Evolutionary conservation across 2,329 filamentous ascomycete species (phyloP).

Genomic region (Diaporthe batatas): DNA sequence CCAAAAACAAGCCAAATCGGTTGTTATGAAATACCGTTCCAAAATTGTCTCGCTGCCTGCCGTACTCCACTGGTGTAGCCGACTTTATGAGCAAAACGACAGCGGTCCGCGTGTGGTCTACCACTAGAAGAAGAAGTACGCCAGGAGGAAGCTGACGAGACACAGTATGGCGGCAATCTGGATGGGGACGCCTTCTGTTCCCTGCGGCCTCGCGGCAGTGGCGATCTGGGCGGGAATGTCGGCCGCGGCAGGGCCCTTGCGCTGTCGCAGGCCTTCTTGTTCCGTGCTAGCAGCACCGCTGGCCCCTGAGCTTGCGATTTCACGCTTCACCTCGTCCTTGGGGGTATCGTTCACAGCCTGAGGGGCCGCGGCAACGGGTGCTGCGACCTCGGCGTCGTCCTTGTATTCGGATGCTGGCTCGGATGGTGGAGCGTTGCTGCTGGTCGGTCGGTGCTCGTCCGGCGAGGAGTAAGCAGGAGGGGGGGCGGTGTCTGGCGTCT

Average conservation of each 20-base stretch:
- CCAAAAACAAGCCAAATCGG: slow-evolving; percentile 12
- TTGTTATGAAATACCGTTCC: neutral
- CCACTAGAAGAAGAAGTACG: slow-evolving; percentile 92
- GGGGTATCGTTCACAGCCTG: slow-evolving; percentile 43
- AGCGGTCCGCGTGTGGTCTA: neutral
- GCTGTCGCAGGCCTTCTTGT: slow-evolving; percentile 82
- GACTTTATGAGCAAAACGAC: slow-evolving; percentile 2
- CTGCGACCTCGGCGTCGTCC: slow-evolving; percentile 43
- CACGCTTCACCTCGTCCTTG: slow-evolving; percentile 49
- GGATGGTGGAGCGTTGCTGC: slow-evolving; percentile 42
- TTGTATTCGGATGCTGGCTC: slow-evolving; percentile 44
- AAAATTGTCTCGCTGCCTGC: neutral
- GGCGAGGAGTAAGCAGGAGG: slow-evolving; percentile 52
- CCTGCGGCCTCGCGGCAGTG: slow-evolving; percentile 64
- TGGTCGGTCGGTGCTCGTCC: slow-evolving; percentile 45
- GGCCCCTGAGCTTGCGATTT: slow-evolving; percentile 74
- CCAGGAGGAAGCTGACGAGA: slow-evolving; percentile 90
- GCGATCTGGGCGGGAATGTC: slow-evolving; percentile 57
- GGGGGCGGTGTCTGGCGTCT: slow-evolving; percentile 49
- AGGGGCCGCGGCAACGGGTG: slow-evolving; percentile 44
- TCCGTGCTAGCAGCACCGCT: slow-evolving; percentile 78
- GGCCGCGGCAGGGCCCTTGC: slow-evolving; percentile 69
- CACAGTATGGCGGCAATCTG: slow-evolving; percentile 87
- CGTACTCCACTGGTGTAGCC: neutral
- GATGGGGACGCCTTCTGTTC: slow-evolving; percentile 84